These are phyloP conservation scores for Cylindricascospora bacillispora DNA, from an alignment of 1,139 yeast genomes.

Conservation along the genomic window DNA sequence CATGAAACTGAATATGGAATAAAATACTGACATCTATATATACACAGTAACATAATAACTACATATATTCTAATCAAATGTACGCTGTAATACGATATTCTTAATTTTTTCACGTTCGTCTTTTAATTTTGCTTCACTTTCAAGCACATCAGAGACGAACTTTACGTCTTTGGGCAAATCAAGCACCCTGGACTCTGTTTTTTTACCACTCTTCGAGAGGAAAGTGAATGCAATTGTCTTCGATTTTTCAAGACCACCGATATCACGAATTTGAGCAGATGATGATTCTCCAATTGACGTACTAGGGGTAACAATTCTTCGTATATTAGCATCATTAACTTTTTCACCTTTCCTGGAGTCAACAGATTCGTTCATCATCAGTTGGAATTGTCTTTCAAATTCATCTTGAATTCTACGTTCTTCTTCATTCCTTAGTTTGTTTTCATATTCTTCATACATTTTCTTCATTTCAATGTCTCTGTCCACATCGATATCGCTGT, in stretches of 20 bases:
- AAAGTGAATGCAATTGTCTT: conserved; percentile 38
- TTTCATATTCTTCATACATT: conserved; percentile 27
- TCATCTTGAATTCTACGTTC: conserved; percentile 38
- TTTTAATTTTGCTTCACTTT: conserved; percentile 27
- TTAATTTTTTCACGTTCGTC: conserved; percentile 29
- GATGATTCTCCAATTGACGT: no score
- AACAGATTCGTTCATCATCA: conserved; percentile 38
- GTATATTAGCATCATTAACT: conserved; percentile 8
- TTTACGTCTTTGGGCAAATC: conserved; percentile 37
- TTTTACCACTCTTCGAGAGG: conserved; percentile 40
- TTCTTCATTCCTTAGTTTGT: conserved; percentile 27
- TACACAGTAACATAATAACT: conserved; percentile 1
- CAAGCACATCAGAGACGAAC: conserved; percentile 34
- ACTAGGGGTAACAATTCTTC: neutral
- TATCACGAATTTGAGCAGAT: neutral
- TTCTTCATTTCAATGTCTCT: conserved; percentile 4
- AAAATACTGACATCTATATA: neutral
- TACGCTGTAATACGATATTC: conserved; percentile 25
- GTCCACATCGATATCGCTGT: conserved; percentile 6
- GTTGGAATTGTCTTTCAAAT: conserved; percentile 42
- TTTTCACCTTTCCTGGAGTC: conserved; percentile 27
- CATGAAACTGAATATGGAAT: neutral
- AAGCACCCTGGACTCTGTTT: conserved; percentile 33
- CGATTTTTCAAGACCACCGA: conserved; percentile 3
- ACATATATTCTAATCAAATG: conserved; percentile 18